A percentile compares a stretch with the other conserved stretches of the same genome.
phyloP scores from a whole-genome alignment of 495 filamentous ascomycete genomes.

The Zalerion maritima region DNA sequence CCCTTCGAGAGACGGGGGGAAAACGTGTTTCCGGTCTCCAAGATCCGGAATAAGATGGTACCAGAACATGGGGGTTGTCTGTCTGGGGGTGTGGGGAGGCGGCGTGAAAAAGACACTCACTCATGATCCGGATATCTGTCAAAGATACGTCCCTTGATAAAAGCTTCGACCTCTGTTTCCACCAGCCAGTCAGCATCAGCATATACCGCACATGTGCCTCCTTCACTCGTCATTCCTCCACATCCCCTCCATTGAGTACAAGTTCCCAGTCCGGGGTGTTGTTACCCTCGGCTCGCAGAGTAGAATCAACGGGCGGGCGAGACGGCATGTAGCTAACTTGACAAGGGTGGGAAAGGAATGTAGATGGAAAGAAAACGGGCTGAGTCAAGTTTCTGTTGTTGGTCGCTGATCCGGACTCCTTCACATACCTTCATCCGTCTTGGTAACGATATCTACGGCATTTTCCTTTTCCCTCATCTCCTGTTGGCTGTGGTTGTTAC shows the following conservation, averaged over 20 bases:
- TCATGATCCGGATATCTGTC: conserved; percentile 45
- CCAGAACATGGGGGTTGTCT: neutral
- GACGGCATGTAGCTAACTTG: conserved; percentile 1
- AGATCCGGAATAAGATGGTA: neutral
- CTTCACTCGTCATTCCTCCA: neutral
- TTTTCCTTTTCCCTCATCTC: conserved; percentile 42
- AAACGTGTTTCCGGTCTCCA: neutral
- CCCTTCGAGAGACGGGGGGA: neutral
- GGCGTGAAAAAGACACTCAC: too few species aligned
- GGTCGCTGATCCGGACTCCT: too few species aligned
- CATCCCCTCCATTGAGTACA: too few species aligned
- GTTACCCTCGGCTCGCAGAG: too few species aligned
- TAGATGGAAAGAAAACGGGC: neutral
- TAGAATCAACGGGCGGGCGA: too few species aligned
- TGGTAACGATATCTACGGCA: conserved; percentile 56
- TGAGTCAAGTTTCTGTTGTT: too few species aligned
- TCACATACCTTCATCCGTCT: conserved; percentile 53
- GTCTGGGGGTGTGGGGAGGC: conserved; percentile 2
- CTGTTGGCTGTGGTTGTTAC: conserved; percentile 9
- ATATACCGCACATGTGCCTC: neutral
- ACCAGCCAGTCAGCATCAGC: conserved; percentile 4
- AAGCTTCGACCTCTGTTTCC: conserved; percentile 45
- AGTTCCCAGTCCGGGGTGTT: too few species aligned
- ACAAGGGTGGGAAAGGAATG: conserved; percentile 1
- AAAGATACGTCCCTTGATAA: conserved; percentile 41